A percentile compares a stretch with the other conserved stretches of the same genome.
Evolutionary conservation across 345 rosid species (phyloP).

Genomic region (Brassica cretica): DNA sequence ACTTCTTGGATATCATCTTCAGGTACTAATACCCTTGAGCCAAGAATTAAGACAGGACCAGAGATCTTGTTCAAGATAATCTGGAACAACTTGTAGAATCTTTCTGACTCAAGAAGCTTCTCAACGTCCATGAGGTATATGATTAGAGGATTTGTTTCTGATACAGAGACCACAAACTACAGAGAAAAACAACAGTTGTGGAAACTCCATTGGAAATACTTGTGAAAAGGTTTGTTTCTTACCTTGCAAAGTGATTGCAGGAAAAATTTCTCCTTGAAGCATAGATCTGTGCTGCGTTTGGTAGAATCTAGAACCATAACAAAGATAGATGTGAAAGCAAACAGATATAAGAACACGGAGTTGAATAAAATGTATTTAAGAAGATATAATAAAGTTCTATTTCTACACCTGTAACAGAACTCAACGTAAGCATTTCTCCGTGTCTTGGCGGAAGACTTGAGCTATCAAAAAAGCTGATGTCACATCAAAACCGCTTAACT

Average conservation of each 20-base stretch:
- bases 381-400: constrained; percentile 12
- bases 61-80: constrained; percentile 70
- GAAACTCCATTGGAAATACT: background rate
- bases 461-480: constrained; percentile 36
- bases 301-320: constrained; percentile 44
- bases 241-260: constrained; percentile 90
- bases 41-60: constrained; percentile 57
- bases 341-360: constrained; percentile 3
- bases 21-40: constrained; percentile 38
- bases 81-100: constrained; percentile 63
- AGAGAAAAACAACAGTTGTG: constrained; percentile 4
- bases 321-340: constrained; percentile 8
- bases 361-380: background rate
- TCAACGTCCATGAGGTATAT: constrained; percentile 34
- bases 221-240: constrained; percentile 8
- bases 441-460: constrained; percentile 51
- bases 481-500: too few relatives aligned
- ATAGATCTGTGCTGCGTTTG: constrained; percentile 64
- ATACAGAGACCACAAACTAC: constrained; percentile 70
- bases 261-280: constrained; percentile 77
- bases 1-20: constrained; percentile 64
- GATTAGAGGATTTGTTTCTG: constrained; percentile 61
- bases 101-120: constrained; percentile 73
- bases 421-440: constrained; percentile 66
- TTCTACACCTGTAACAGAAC: constrained; percentile 55